Percentiles rank a stretch among this genome's conserved stretches.
These are phyloP conservation scores for Eudorina sp. DNA, from an alignment of 139 green algal species.

Conservation along the genomic window DNA sequence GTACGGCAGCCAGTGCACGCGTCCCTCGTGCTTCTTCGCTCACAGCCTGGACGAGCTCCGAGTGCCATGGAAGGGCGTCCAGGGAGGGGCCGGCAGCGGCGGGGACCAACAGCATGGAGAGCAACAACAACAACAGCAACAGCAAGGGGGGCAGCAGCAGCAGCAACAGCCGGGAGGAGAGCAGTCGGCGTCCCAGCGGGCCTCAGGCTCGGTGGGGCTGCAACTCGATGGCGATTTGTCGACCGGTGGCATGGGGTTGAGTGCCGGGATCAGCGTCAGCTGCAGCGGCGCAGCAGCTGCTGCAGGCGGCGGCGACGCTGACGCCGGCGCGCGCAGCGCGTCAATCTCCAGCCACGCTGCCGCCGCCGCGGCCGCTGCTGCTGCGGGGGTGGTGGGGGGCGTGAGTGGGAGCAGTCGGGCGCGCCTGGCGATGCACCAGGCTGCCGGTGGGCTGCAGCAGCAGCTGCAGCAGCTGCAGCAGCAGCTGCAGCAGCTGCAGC, in stretches of 20 bases:
- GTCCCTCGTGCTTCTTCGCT: constrained; percentile 93
- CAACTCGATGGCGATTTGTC: no score
- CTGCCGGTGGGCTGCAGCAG: background rate
- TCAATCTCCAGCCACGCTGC: background rate
- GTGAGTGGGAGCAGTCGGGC: background rate
- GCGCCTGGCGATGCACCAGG: background rate
- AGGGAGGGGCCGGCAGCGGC: background rate
- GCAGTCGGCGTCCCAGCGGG: background rate
- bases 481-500: constrained; percentile 14
- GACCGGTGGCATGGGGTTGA: constrained; percentile 1
- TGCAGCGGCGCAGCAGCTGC: background rate
- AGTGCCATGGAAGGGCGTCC: constrained; percentile 56
- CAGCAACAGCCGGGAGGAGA: constrained; percentile 26
- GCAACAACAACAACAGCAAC: background rate
- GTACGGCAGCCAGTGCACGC: constrained; percentile 45
- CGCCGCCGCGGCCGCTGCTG: background rate
- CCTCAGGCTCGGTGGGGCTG: background rate
- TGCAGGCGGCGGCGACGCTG: background rate
- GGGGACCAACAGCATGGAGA: background rate
- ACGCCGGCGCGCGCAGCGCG: background rate
- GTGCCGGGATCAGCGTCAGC: no score
- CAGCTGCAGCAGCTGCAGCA: constrained; percentile 13
- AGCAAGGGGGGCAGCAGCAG: no score
- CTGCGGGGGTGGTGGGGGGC: background rate
- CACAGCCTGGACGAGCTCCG: constrained; percentile 89